phyloP scores from a whole-genome alignment of 495 filamentous ascomycete species.

The Darksidea phi region DNA sequence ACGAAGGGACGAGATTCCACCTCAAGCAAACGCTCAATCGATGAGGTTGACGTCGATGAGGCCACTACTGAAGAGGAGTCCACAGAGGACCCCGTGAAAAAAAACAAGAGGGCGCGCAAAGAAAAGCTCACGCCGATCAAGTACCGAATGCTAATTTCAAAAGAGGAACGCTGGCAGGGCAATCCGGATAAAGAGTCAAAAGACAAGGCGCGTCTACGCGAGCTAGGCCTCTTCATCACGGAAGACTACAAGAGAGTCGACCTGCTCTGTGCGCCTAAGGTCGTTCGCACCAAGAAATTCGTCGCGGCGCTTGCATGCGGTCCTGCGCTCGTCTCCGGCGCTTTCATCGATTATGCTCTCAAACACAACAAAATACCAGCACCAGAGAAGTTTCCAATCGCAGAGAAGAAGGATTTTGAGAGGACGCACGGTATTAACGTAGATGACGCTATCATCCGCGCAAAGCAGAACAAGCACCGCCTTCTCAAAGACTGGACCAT shows the following conservation, averaged over 20 bases:
- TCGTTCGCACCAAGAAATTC: slow-evolving; percentile 91
- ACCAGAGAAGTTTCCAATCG: slow-evolving; percentile 60
- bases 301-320: slow-evolving; percentile 77
- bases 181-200: slow-evolving; percentile 68
- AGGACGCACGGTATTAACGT: slow-evolving; percentile 66
- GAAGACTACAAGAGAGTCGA: slow-evolving; percentile 71
- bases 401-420: slow-evolving; percentile 68
- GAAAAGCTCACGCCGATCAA: slow-evolving; percentile 51
- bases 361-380: slow-evolving; percentile 58
- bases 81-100: slow-evolving; percentile 50
- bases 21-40: slow-evolving; percentile 54
- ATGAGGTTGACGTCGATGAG: slow-evolving; percentile 59
- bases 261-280: slow-evolving; percentile 80
- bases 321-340: slow-evolving; percentile 67
- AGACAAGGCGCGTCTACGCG: slow-evolving; percentile 62
- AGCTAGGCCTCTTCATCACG: slow-evolving; percentile 77
- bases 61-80: slow-evolving; percentile 45
- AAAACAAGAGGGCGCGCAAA: slow-evolving; percentile 56
- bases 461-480: slow-evolving; percentile 69
- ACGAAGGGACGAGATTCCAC: slow-evolving; percentile 32
- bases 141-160: slow-evolving; percentile 74
- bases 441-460: slow-evolving; percentile 60
- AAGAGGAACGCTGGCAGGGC: slow-evolving; percentile 72
- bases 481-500: slow-evolving; percentile 72
- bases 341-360: slow-evolving; percentile 77